phyloP scores from a whole-genome alignment of 805 yeast genomes.

The Metschnikowia santaceciliae region DNA sequence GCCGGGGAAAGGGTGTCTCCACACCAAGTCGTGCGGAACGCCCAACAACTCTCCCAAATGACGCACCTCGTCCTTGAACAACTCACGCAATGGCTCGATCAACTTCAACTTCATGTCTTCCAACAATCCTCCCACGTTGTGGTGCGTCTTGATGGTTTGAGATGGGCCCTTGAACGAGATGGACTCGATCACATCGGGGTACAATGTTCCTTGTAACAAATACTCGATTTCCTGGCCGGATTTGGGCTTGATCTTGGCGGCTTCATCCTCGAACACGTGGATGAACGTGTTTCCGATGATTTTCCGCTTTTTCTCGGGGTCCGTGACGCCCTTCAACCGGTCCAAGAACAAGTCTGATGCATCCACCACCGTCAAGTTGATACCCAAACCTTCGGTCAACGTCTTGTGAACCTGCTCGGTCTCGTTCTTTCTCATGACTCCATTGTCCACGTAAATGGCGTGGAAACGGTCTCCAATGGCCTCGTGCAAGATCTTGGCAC shows the following conservation, averaged over 20 bases:
- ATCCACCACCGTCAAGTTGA: slow-evolving; percentile 90
- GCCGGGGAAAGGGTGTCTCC: slow-evolving; percentile 99
- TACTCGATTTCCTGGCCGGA: slow-evolving; percentile 89
- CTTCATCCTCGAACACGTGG: slow-evolving; percentile 94
- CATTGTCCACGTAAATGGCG: slow-evolving; percentile 96
- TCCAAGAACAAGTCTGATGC: slow-evolving; percentile 86
- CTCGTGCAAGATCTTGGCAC: slow-evolving; percentile 95
- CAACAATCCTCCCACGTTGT: slow-evolving; percentile 96
- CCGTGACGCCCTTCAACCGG: slow-evolving; percentile 89
- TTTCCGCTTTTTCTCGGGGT: slow-evolving; percentile 98
- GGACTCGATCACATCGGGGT: slow-evolving; percentile 98
- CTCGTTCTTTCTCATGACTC: slow-evolving; percentile 94
- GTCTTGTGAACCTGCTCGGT: slow-evolving; percentile 85
- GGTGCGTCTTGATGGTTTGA: slow-evolving; percentile 98
- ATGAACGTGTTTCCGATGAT: slow-evolving; percentile 97
- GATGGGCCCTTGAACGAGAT: slow-evolving; percentile 99
- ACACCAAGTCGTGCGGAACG: slow-evolving; percentile 92
- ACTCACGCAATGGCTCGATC: slow-evolving; percentile 97
- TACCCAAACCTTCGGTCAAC: slow-evolving; percentile 88
- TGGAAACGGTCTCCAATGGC: slow-evolving; percentile 99
- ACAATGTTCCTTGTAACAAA: slow-evolving; percentile 93
- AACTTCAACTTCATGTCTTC: slow-evolving; percentile 98
- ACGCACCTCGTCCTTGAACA: slow-evolving; percentile 98
- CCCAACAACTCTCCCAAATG: slow-evolving; percentile 91
- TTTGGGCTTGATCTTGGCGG: slow-evolving; percentile 84